Evolutionary conservation across 768 basidiomycete species (phyloP).

Genomic region (Hygrophorus pudorinus): DNA sequence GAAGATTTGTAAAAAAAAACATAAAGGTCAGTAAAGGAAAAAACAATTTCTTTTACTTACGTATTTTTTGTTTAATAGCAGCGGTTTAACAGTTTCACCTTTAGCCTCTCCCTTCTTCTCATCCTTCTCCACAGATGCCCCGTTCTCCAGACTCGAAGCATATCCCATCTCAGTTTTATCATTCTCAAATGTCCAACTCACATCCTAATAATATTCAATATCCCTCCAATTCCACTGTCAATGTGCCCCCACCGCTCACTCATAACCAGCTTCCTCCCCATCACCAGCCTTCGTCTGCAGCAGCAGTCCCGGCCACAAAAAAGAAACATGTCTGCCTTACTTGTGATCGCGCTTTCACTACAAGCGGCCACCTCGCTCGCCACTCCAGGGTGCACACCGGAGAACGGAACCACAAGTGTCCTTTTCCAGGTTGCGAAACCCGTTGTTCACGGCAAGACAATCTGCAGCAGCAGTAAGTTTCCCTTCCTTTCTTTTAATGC

Average conservation of each 20-base stretch:
- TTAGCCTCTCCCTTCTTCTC: not conserved
- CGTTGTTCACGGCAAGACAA: conserved; percentile 88
- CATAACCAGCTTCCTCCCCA: not conserved
- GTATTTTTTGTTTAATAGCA: too few relatives aligned
- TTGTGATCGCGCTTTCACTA: conserved; percentile 77
- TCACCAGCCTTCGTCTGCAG: not conserved
- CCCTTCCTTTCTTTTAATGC: conserved; percentile 1
- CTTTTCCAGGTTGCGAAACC: conserved; percentile 92
- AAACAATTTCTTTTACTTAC: too few relatives aligned
- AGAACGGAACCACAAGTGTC: conserved; percentile 86
- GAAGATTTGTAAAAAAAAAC: too few relatives aligned
- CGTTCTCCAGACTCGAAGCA: not conserved
- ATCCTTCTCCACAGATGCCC: not conserved
- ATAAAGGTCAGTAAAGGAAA: too few relatives aligned
- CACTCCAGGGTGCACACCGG: conserved; percentile 89
- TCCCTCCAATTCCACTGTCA: not conserved
- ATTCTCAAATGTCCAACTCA: conserved; percentile 19
- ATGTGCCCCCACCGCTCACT: not conserved
- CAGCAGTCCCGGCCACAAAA: conserved; percentile 14
- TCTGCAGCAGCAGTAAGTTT: conserved; percentile 50
- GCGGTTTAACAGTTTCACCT: not conserved
- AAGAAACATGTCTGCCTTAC: conserved; percentile 58
- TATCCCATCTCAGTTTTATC: conserved; percentile 19
- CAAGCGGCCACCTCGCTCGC: conserved; percentile 80
- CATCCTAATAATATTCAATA: conserved; percentile 14